phyloP scores from a whole-genome alignment of 2,329 filamentous ascomycete genomes.

The Penicillium sp. region DNA sequence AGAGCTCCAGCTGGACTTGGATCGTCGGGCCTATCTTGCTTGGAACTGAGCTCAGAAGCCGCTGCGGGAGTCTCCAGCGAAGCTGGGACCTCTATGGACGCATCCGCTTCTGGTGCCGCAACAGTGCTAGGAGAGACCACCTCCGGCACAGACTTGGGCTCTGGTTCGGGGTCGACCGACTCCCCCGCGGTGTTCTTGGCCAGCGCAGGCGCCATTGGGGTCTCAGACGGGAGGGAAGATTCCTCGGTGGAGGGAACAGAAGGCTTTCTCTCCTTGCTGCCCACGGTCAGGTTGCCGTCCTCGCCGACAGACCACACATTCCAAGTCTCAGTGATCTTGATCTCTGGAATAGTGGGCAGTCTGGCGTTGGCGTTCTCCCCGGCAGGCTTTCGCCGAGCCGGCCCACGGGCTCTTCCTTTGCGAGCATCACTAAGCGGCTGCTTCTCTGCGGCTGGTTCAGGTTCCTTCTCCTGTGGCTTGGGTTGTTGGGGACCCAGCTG shows the following conservation, averaged over 20 bases:
- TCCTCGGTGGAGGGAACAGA: conserved; percentile 13
- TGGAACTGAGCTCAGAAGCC: neutral
- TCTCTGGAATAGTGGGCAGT: conserved; percentile 38
- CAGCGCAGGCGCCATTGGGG: conserved; percentile 31
- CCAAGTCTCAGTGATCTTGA: conserved; percentile 43
- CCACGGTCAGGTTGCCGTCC: conserved; percentile 38
- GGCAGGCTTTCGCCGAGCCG: conserved; percentile 71
- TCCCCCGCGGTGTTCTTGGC: conserved; percentile 40
- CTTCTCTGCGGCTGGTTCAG: conserved; percentile 67
- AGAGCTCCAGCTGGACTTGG: neutral
- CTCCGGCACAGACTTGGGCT: conserved; percentile 9
- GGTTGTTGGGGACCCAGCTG: conserved; percentile 78
- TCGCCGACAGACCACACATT: conserved; percentile 43
- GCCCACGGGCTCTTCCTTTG: conserved; percentile 86
- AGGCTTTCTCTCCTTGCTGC: conserved; percentile 20
- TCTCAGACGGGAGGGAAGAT: conserved; percentile 11
- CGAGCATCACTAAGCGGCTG: conserved; percentile 83
- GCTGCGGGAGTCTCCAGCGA: neutral
- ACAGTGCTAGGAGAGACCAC: conserved; percentile 5
- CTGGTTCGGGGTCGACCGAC: conserved; percentile 31
- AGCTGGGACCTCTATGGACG: conserved; percentile 1
- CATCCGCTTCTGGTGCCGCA: conserved; percentile 3
- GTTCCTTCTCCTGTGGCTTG: conserved; percentile 70
- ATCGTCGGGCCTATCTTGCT: conserved; percentile 4
- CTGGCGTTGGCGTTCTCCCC: conserved; percentile 56